These are phyloP conservation scores for Cucurbitaria berberidis DNA, from an alignment of 2,329 filamentous ascomycete species.

Conservation along the genomic window DNA sequence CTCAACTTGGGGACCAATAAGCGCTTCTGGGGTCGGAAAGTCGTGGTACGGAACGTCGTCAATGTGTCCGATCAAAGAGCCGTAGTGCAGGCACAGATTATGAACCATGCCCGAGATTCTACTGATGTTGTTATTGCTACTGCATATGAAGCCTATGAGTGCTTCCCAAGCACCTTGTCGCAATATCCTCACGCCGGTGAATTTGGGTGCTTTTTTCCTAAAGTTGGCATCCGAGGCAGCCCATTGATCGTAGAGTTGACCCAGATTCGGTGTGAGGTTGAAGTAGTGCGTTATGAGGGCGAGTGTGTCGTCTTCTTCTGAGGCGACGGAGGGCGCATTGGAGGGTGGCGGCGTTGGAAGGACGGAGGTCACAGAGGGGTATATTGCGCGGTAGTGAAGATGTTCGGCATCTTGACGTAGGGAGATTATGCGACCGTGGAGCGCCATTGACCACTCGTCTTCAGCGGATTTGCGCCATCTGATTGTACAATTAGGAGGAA, in stretches of 20 bases:
- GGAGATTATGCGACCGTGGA: conserved; percentile 83
- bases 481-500: conserved; percentile 16
- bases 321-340: conserved; percentile 38
- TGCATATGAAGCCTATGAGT: conserved; percentile 93
- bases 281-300: conserved; percentile 83
- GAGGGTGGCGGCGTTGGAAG: conserved; percentile 50
- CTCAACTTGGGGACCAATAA: conserved; percentile 80
- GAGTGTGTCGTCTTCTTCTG: conserved; percentile 71
- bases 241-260: conserved; percentile 83
- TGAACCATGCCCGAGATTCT: conserved; percentile 97
- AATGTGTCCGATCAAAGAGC: conserved; percentile 73
- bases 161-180: conserved; percentile 97
- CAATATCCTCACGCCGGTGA: conserved; percentile 89
- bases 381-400: conserved; percentile 80
- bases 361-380: conserved; percentile 45
- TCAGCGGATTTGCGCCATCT: conserved; percentile 84
- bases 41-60: conserved; percentile 79
- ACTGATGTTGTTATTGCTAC: conserved; percentile 97
- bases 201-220: conserved; percentile 81
- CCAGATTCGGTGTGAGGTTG: conserved; percentile 79
- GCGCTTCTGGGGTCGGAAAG: conserved; percentile 77
- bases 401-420: conserved; percentile 80
- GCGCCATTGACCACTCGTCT: conserved; percentile 87
- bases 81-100: conserved; percentile 88
- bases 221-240: conserved; percentile 86